phyloP scores from a whole-genome alignment of 257 asterid species.

The Penstemon davidsonii region DNA sequence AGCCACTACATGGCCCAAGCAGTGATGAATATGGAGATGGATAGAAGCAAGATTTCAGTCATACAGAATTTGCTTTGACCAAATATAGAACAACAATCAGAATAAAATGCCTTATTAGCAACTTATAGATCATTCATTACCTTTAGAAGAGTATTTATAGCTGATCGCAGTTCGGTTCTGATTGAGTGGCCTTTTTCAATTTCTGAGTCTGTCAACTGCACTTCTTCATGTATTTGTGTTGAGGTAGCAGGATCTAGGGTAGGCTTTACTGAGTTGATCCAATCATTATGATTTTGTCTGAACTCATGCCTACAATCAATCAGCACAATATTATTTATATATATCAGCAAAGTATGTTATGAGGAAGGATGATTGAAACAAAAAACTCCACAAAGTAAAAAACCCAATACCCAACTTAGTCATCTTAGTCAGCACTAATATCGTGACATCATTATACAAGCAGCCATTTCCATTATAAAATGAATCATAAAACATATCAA shows the following conservation, averaged over 20 bases:
- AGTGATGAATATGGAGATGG: too few relatives aligned
- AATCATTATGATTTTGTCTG: conserved; percentile 69
- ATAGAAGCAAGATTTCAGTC: too few relatives aligned
- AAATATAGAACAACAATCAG: too few relatives aligned
- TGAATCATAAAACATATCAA: not conserved
- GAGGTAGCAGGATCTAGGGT: conserved; percentile 63
- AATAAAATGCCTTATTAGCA: not conserved
- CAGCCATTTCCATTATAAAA: conserved; percentile 1
- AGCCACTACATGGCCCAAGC: too few relatives aligned
- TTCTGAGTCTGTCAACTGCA: conserved; percentile 48
- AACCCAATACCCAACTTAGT: not conserved
- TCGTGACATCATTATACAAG: conserved; percentile 2
- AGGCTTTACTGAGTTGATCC: conserved; percentile 77
- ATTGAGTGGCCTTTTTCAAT: conserved; percentile 61
- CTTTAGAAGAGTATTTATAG: conserved; percentile 74
- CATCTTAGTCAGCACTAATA: not conserved
- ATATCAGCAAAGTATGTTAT: not conserved
- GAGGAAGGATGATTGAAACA: conserved; percentile 9
- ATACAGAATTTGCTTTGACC: too few relatives aligned
- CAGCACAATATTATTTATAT: conserved; percentile 4
- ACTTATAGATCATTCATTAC: conserved; percentile 37
- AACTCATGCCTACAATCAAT: conserved; percentile 71
- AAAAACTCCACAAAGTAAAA: not conserved
- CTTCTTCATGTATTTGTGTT: conserved; percentile 43
- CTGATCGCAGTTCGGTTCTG: conserved; percentile 75